phyloP scores from a whole-genome alignment of 306 rosid species.

The Malus sylvestris region DNA sequence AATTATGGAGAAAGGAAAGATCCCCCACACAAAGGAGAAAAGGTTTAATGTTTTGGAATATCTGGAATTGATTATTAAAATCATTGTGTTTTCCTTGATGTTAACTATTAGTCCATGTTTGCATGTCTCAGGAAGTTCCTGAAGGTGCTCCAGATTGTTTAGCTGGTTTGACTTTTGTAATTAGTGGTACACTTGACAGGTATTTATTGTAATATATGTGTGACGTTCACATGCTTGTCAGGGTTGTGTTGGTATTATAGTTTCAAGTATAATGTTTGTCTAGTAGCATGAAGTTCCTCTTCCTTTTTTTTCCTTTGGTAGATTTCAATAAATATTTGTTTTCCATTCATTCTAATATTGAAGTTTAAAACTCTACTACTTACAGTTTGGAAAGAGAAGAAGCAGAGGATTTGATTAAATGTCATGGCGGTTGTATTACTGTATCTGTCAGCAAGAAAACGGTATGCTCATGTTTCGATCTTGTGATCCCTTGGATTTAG shows the following conservation, averaged over 20 bases:
- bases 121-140: constrained; percentile 73
- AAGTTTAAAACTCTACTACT: constrained; percentile 12
- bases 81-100: constrained; percentile 9
- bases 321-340: not conserved
- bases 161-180: constrained; percentile 81
- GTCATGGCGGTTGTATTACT: constrained; percentile 92
- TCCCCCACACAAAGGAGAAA: constrained; percentile 96
- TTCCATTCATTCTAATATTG: constrained; percentile 13
- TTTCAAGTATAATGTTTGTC: not conserved
- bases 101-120: constrained; percentile 20
- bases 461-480: constrained; percentile 33
- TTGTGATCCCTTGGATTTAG: constrained; percentile 8
- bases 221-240: not conserved
- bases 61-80: constrained; percentile 9
- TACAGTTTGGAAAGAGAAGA: constrained; percentile 94
- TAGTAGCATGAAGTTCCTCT: not conserved
- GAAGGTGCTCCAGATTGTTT: constrained; percentile 89
- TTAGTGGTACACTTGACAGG: constrained; percentile 99
- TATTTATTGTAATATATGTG: constrained; percentile 7
- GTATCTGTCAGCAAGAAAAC: constrained; percentile 97
- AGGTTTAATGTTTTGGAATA: constrained; percentile 41
- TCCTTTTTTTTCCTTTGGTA: not conserved
- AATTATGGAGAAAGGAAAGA: constrained; percentile 94
- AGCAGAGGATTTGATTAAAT: constrained; percentile 93
- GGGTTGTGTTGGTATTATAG: not conserved